These are phyloP conservation scores for Dryadomyces quercivorus DNA, from an alignment of 2,329 filamentous ascomycete genomes.

Conservation along the genomic window DNA sequence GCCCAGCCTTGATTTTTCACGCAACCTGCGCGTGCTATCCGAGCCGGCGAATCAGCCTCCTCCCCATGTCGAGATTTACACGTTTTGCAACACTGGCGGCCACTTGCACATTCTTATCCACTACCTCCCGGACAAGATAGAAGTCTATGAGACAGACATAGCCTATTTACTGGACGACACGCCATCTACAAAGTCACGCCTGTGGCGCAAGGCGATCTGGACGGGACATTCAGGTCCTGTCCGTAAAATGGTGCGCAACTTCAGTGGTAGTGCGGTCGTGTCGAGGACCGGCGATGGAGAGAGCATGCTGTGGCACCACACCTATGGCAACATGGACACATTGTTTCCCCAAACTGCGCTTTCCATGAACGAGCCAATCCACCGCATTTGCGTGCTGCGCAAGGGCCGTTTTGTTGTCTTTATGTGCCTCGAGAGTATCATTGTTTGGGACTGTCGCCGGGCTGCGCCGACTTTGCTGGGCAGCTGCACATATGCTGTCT, in stretches of 20 bases:
- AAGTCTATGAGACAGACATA: slow-evolving; percentile 67
- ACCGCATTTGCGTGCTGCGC: slow-evolving; percentile 65
- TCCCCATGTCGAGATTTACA: slow-evolving; percentile 54
- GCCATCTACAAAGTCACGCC: slow-evolving; percentile 39
- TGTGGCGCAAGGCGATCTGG: slow-evolving; percentile 57
- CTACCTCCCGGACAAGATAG: slow-evolving; percentile 73
- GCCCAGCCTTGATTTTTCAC: slow-evolving; percentile 32
- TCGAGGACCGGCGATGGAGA: slow-evolving; percentile 71
- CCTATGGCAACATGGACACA: slow-evolving; percentile 34
- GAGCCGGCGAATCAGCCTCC: background rate
- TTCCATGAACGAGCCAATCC: slow-evolving; percentile 56
- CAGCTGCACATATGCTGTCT: slow-evolving; percentile 42
- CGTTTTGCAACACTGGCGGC: slow-evolving; percentile 57
- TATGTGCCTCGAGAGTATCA: slow-evolving; percentile 56
- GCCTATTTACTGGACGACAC: slow-evolving; percentile 70
- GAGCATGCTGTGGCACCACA: slow-evolving; percentile 72
- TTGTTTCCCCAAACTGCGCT: slow-evolving; percentile 47
- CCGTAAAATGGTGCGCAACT: slow-evolving; percentile 77
- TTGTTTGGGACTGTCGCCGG: slow-evolving; percentile 67
- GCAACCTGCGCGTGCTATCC: slow-evolving; percentile 12
- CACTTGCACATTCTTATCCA: slow-evolving; percentile 66
- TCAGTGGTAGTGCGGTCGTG: slow-evolving; percentile 66
- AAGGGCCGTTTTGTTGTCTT: slow-evolving; percentile 74
- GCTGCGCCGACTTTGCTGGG: slow-evolving; percentile 46
- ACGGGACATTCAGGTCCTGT: slow-evolving; percentile 73